Evolutionary conservation across 352 stramenopile species (phyloP), one percentile per base, ranked within the genome.

Genomic region (Phytophthora rubi): DNA sequence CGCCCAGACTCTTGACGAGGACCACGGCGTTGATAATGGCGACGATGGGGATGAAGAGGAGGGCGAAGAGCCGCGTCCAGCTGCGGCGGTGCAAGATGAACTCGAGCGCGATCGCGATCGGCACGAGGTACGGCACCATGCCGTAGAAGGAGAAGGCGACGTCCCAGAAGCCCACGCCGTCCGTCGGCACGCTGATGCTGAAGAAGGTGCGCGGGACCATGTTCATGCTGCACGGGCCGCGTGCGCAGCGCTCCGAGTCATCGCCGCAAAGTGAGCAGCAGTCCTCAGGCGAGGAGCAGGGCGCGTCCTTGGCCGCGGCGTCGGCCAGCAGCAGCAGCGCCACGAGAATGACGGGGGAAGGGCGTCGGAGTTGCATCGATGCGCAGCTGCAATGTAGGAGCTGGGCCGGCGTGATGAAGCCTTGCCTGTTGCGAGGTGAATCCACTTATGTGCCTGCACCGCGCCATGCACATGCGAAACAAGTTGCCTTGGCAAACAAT

Each of bases 101-200:
- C 6, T 82, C 73, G 23, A 89, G 72, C 53, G 70, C 68, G 35
- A 86, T 39, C 12, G 63, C 55, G 33, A 86, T 66, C 9, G 68
- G 77, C 53, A 84, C 75, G 47, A 88, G 61, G 58, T 85, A 89
- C 56, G 82, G 82, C 48, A 89, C 82, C 65, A 83, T 85, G 32
- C 82, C 71, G 59, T 89, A 89, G 39, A 81, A 80, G 30, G 66
- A 71, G 54, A 85, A 83, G 6, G 81, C 65, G 58, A 85, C 73
- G 56, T 89, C 81, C 77, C 77, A 85, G 70, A 86, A 74, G 47
- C 73, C 69, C 23, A 82, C 54, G 35, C 48, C 49, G n/a, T 83
- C 32, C 0, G 59, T 64, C 28, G 82, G 82, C 33, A 68, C 44
- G 54, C 77, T 88, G 68, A 85, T 78, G 73, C 75, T 85, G 76